Conservation (phyloP, 2,329 filamentous ascomycete species). For the Penicillium sp. region DNA sequence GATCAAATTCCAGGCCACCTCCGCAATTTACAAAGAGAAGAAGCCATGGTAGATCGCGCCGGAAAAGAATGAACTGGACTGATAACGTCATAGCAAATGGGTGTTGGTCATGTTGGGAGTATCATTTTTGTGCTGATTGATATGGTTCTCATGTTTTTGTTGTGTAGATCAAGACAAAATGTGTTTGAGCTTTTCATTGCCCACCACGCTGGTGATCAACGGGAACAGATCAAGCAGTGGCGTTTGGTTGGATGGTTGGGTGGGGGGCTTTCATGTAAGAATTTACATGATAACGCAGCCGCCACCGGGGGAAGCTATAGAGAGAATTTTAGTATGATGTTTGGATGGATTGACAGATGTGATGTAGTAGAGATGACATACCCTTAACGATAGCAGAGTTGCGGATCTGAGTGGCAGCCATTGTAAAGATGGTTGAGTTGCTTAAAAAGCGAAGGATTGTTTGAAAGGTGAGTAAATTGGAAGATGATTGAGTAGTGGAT, state of each 20-base stretch:
- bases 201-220: neutral
- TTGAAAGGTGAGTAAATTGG: neutral
- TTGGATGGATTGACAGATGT: neutral
- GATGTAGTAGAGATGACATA: conserved; percentile 2
- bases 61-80: conserved; percentile 15
- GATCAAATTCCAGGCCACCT: neutral
- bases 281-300: conserved; percentile 32
- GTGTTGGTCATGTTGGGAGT: conserved; percentile 1
- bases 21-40: no score
- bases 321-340: neutral
- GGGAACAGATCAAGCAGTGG: neutral
- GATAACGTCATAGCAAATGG: conserved; percentile 2
- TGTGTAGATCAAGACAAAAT: neutral
- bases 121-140: neutral
- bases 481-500: conserved; percentile 7
- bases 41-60: neutral
- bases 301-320: conserved; percentile 27
- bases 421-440: conserved; percentile 18
- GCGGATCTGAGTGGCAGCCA: conserved; percentile 25
- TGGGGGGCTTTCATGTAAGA: conserved; percentile 15
- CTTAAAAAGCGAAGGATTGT: conserved; percentile 10
- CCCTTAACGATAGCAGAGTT: conserved; percentile 26
- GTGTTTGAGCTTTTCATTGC: neutral
- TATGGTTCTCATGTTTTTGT: neutral
- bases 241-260: neutral